Conservation (phyloP, 345 rosid genomes). For the Gossypioides kirkii region DNA sequence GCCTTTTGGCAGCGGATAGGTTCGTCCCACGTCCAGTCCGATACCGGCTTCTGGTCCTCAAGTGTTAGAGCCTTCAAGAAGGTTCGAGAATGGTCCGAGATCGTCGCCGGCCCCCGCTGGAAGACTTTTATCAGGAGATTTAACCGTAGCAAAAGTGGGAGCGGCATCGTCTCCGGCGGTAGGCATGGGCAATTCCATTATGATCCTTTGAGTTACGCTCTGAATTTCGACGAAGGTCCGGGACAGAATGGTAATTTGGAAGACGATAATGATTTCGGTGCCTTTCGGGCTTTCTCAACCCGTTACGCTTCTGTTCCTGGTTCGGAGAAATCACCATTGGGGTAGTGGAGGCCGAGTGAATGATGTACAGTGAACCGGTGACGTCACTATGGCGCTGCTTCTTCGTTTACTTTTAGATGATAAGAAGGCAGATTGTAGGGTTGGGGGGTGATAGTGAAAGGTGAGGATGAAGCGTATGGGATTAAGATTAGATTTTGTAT, state of each 20-base stretch:
- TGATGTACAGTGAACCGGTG: slow-evolving; percentile 6
- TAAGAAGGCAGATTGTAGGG: no score
- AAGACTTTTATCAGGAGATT: slow-evolving; percentile 89
- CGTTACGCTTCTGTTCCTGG: slow-evolving; percentile 53
- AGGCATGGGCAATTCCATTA: slow-evolving; percentile 64
- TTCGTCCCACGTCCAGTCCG: slow-evolving; percentile 19
- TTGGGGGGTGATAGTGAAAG: no score
- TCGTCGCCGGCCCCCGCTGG: slow-evolving; percentile 96
- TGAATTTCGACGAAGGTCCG: slow-evolving; percentile 72
- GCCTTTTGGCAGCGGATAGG: slow-evolving; percentile 56
- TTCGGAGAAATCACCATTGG: slow-evolving; percentile 21
- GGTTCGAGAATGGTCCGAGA: slow-evolving; percentile 89
- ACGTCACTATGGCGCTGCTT: no score
- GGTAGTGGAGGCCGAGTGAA: slow-evolving; percentile 10
- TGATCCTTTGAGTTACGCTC: slow-evolving; percentile 79
- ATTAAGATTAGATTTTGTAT: no score
- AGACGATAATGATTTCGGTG: slow-evolving; percentile 27
- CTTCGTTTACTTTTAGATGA: no score
- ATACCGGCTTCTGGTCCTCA: slow-evolving; percentile 49
- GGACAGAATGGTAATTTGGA: slow-evolving; percentile 28
- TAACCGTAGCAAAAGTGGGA: slow-evolving; percentile 41
- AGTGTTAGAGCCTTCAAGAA: slow-evolving; percentile 41
- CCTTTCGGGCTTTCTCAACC: slow-evolving; percentile 55
- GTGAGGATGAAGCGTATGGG: no score
- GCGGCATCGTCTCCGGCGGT: slow-evolving; percentile 2